phyloP scores from a whole-genome alignment of 2,329 filamentous ascomycete species.

The Cladosporium austrohemisphaericum region DNA sequence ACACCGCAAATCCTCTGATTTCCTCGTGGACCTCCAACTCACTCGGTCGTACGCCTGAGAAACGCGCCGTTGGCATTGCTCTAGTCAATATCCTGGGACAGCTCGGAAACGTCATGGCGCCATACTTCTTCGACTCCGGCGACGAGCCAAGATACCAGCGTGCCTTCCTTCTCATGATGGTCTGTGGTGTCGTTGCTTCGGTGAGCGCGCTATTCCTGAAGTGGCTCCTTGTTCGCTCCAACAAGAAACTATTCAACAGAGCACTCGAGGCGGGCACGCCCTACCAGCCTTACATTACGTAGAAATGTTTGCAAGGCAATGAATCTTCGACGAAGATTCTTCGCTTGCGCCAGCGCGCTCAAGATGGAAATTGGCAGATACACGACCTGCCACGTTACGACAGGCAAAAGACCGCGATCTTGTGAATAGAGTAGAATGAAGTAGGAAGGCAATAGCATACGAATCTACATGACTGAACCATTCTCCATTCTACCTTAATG shows the following conservation, averaged over 20 bases:
- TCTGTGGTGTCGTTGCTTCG: slow-evolving; percentile 10
- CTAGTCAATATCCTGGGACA: slow-evolving; percentile 40
- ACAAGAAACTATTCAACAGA: slow-evolving; percentile 14
- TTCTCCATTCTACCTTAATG: no score
- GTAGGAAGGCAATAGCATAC: no score
- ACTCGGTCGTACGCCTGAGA: slow-evolving; percentile 38
- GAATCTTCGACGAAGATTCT: no score
- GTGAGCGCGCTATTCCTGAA: slow-evolving; percentile 8
- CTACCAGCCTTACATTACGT: slow-evolving; percentile 10
- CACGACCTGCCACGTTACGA: no score
- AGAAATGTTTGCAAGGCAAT: no score
- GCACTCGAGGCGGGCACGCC: neutral
- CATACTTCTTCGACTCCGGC: slow-evolving; percentile 36
- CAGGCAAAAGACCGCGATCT: no score
- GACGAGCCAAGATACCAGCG: slow-evolving; percentile 14
- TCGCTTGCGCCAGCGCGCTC: no score
- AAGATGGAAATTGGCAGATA: no score
- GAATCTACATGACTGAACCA: no score
- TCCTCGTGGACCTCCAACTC: slow-evolving; percentile 37
- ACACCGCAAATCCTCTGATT: slow-evolving; percentile 35
- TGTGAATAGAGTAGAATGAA: no score
- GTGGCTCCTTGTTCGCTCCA: slow-evolving; percentile 13
- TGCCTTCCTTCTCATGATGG: slow-evolving; percentile 18
- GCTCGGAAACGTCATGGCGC: slow-evolving; percentile 39
- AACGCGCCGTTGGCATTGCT: slow-evolving; percentile 35